Base-by-base conservation (phyloP, 495 filamentous ascomycete genomes). In the Aspergillus funiculosus region DNA sequence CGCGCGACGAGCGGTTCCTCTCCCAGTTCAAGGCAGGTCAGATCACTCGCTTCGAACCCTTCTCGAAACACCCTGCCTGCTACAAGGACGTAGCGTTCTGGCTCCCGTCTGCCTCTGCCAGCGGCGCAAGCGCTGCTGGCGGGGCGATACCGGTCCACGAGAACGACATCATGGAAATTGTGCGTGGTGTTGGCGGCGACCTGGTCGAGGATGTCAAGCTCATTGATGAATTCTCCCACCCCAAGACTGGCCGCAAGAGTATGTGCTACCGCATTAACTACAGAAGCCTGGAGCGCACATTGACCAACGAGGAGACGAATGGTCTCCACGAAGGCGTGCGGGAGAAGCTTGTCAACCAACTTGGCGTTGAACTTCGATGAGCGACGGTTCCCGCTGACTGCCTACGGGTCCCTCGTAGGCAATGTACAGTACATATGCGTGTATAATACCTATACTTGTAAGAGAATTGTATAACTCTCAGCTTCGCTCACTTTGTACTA, bases 81-180 rank as follows among this genome's bases (percentile, higher is more conserved):
- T 82, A 84, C 54, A 91, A 89, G 65, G 94, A 97, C 59, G 84
- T 96, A 7, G 82, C 91, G 3, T 98, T 98, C 62, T 98, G 94
- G 94, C 64, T 96, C 19, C 73, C 72, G 13, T 67, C 76, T 10
- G 66, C 77, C 6, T 53, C 64, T 43, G 55, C 52, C 19, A 64
- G 57, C 8, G 63, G 67, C 35, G 66, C 58, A 38, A 75, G 73
- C 39, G 68, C 79, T 39, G 74, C 78, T 10, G 78, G 79, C 37
- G 73, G 74, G 19, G 63, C 60, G 24, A 63, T 69, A 13, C 52
- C 66, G 1, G 86, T 94, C 51, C 89, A 95, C 58, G 90, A 91
- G 66, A 97, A 98, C 63, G 94, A 98, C 67, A 68, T 98, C 29
- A 96, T 96, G 91, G 92, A 97, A 69, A 73, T 94, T 38, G 83